Conservation (phyloP, 495 filamentous ascomycete genomes). For the Daldinia decipiens region DNA sequence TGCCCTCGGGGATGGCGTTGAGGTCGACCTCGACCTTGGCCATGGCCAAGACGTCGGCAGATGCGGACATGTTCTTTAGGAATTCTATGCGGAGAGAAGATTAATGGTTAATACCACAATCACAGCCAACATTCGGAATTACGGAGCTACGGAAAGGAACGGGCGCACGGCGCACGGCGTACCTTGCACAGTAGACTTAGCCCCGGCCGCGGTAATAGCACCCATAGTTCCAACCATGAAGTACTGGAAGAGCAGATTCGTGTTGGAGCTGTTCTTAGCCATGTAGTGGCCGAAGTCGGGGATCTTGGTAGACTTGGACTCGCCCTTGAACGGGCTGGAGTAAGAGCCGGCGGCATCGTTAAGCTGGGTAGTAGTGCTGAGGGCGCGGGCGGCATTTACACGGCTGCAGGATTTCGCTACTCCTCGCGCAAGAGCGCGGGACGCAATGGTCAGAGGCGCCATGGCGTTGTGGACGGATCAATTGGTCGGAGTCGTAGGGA, state of each 20-base stretch:
- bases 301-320: slow-evolving; percentile 69
- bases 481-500: slow-evolving; percentile 47
- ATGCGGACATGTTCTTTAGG: slow-evolving; percentile 99
- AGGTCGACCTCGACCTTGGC: slow-evolving; percentile 99
- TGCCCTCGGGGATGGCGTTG: slow-evolving; percentile 92
- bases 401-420: slow-evolving; percentile 47
- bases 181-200: slow-evolving; percentile 98
- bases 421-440: slow-evolving; percentile 59
- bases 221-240: slow-evolving; percentile 98
- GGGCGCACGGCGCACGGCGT: slow-evolving; percentile 50
- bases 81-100: slow-evolving; percentile 72
- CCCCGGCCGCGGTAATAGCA: slow-evolving; percentile 86
- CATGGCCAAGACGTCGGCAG: slow-evolving; percentile 97
- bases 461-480: slow-evolving; percentile 50
- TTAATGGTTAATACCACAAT: neutral
- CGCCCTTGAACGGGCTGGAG: slow-evolving; percentile 70
- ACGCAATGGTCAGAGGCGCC: slow-evolving; percentile 59
- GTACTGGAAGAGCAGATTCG: slow-evolving; percentile 91
- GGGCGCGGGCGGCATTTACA: slow-evolving; percentile 54
- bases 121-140: slow-evolving; percentile 5
- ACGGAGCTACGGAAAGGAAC: slow-evolving; percentile 27
- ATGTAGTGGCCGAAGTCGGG: slow-evolving; percentile 92
- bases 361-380: slow-evolving; percentile 57
- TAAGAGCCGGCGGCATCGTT: slow-evolving; percentile 51
- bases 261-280: slow-evolving; percentile 68